phyloP scores from a whole-genome alignment of 345 rosid species.

The Moricandia moricandioides region DNA sequence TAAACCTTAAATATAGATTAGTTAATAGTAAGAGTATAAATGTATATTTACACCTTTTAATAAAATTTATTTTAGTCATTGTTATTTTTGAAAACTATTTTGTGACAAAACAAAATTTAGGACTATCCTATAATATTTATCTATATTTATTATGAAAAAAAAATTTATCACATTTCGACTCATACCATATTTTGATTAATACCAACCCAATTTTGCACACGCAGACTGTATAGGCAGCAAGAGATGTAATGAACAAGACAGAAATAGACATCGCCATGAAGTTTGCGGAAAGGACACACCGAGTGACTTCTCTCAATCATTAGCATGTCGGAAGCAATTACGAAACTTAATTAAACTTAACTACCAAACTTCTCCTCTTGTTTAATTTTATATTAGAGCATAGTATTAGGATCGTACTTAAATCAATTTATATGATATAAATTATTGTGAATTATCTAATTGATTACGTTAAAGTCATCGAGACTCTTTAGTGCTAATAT shows the following conservation, averaged over 20 bases:
- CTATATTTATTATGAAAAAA: no score
- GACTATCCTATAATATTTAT: no score
- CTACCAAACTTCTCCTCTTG: constrained; percentile 23
- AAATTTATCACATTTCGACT: neutral
- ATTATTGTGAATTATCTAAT: neutral
- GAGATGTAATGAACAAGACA: constrained; percentile 26
- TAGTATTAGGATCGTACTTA: neutral
- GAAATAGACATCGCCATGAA: constrained; percentile 29
- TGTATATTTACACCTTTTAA: no score
- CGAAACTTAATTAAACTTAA: constrained; percentile 30
- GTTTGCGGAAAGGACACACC: constrained; percentile 39
- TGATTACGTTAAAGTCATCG: neutral
- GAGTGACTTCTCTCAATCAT: constrained; percentile 33
- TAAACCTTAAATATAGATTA: no score
- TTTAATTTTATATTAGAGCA: neutral
- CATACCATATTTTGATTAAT: neutral
- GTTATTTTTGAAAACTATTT: no score
- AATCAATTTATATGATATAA: neutral
- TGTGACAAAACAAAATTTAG: no score
- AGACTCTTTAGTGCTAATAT: neutral
- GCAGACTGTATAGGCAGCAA: neutral
- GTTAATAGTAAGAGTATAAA: no score
- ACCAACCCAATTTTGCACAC: neutral
- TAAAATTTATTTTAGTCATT: no score
- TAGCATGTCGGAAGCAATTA: constrained; percentile 33